Percentiles rank a stretch among this genome's conserved stretches.
phyloP scores from a whole-genome alignment of 805 yeast species.

The Saturnispora zaruensis region DNA sequence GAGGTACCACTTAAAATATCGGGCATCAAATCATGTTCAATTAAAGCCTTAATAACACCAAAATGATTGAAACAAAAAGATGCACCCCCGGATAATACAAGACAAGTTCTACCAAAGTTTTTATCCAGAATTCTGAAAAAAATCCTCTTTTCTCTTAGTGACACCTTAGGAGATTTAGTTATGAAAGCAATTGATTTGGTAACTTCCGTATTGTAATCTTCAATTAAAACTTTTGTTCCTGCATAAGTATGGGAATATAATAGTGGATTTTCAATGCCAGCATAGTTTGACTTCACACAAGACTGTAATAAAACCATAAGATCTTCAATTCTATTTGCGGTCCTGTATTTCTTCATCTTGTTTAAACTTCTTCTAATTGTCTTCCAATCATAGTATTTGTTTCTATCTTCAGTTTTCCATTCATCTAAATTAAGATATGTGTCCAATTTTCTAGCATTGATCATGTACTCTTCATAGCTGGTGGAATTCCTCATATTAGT shows the following conservation, averaged over 20 bases:
- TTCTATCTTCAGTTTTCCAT: conserved; percentile 56
- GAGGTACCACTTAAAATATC: conserved; percentile 67
- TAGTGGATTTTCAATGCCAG: conserved; percentile 66
- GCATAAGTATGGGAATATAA: conserved; percentile 67
- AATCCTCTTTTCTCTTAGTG: conserved; percentile 34
- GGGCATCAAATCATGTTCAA: conserved; percentile 61
- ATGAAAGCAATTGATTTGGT: conserved; percentile 38
- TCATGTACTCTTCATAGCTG: conserved; percentile 54
- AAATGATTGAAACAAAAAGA: conserved; percentile 70
- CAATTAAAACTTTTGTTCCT: conserved; percentile 60
- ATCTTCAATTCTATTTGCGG: conserved; percentile 32
- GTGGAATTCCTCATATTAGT: conserved; percentile 39
- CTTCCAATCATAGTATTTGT: conserved; percentile 60
- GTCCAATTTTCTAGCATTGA: conserved; percentile 51
- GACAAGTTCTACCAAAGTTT: conserved; percentile 64
- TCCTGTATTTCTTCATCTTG: conserved; percentile 33
- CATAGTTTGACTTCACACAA: conserved; percentile 65
- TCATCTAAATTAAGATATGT: conserved; percentile 46
- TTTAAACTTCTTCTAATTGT: conserved; percentile 43
- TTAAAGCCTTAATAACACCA: conserved; percentile 63
- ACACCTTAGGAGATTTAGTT: conserved; percentile 30
- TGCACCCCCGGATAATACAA: conserved; percentile 74
- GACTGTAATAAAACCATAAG: conserved; percentile 51
- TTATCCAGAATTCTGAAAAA: conserved; percentile 51
- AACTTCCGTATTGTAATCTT: conserved; percentile 46